phyloP scores from a whole-genome alignment of 805 yeast species.

The Nakazawaea ernobii region DNA sequence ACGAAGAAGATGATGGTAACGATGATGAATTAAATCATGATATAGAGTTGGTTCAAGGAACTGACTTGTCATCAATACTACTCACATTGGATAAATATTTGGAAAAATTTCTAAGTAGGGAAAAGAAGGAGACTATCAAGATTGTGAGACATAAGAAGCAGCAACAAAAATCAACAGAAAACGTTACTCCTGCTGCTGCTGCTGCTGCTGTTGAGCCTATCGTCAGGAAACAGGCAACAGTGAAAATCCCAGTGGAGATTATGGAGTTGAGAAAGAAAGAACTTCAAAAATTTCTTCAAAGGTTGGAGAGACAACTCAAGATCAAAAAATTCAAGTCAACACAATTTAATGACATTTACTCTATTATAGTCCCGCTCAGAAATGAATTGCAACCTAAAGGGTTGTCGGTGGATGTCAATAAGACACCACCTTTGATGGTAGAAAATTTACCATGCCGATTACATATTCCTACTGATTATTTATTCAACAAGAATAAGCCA shows the following conservation, averaged over 20 bases:
- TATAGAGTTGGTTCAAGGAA: slow-evolving; percentile 36
- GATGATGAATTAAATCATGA: slow-evolving; percentile 19
- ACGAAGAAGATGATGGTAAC: slow-evolving; percentile 4
- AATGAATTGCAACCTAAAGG: slow-evolving; percentile 25
- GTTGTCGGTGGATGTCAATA: slow-evolving; percentile 6
- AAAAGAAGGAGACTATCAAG: slow-evolving; percentile 57
- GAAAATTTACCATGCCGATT: slow-evolving; percentile 22
- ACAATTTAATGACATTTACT: slow-evolving; percentile 22
- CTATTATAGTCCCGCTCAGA: slow-evolving; percentile 20
- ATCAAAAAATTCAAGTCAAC: slow-evolving; percentile 23
- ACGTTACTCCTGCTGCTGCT: slow-evolving; percentile 5
- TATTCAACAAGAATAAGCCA: slow-evolving; percentile 19
- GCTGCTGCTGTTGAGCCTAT: slow-evolving; percentile 1
- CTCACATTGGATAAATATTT: slow-evolving; percentile 50
- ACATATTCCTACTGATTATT: slow-evolving; percentile 26
- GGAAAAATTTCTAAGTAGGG: slow-evolving; percentile 52
- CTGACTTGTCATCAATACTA: slow-evolving; percentile 49
- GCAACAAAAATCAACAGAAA: slow-evolving; percentile 1
- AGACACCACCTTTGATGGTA: slow-evolving; percentile 17
- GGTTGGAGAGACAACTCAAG: slow-evolving; percentile 16
- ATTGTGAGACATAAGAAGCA: slow-evolving; percentile 35
- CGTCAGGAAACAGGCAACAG: neutral
- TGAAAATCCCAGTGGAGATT: slow-evolving; percentile 10
- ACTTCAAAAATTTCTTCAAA: slow-evolving; percentile 20
- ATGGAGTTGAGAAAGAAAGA: slow-evolving; percentile 17